Evolutionary conservation across 768 basidiomycete species (phyloP).

Genomic region (Suillus brevipes): DNA sequence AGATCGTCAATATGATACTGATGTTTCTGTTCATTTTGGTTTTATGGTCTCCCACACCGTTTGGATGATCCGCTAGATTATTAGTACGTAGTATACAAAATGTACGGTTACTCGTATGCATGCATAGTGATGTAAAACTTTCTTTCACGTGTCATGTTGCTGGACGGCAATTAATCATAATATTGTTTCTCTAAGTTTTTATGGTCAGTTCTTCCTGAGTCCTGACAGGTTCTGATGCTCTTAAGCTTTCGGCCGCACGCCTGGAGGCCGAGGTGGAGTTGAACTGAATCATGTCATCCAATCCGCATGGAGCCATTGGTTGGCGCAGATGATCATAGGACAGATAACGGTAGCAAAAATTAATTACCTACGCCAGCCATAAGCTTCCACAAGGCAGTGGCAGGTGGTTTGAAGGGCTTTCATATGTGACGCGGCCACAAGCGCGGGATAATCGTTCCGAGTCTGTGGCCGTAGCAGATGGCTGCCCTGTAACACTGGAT

Average conservation of each 20-base stretch:
- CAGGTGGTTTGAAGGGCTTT: neutral
- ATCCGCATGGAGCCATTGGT: constrained; percentile 12
- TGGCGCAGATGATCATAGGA: neutral
- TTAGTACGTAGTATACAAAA: neutral
- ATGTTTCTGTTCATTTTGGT: neutral
- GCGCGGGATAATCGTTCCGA: neutral
- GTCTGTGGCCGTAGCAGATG: neutral
- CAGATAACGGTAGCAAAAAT: neutral
- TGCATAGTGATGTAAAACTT: neutral
- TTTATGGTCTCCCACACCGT: neutral
- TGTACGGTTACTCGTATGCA: neutral
- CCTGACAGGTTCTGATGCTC: neutral
- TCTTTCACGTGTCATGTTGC: neutral
- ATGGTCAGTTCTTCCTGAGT: neutral
- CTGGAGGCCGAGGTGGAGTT: neutral
- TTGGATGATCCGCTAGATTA: neutral
- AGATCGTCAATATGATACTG: constrained; percentile 4
- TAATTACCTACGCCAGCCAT: neutral
- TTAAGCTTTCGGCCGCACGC: neutral
- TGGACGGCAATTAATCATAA: neutral
- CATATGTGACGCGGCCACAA: neutral
- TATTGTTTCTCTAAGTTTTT: neutral
- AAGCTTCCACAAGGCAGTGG: neutral
- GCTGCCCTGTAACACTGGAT: neutral
- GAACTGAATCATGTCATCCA: constrained; percentile 6